phyloP scores from a whole-genome alignment of 129 eudicot genomes.

The Erigeron canadensis region DNA sequence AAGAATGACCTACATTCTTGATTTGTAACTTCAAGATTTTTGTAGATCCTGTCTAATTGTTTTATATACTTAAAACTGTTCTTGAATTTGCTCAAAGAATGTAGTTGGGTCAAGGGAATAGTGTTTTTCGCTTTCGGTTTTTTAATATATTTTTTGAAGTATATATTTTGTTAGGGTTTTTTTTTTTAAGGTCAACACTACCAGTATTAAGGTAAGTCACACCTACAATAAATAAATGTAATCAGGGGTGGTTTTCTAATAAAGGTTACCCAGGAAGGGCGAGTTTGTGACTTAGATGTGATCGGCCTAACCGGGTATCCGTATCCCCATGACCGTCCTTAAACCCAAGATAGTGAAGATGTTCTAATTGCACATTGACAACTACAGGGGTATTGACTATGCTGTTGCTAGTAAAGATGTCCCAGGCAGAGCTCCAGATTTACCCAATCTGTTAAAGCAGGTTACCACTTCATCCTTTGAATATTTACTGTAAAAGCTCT shows the following conservation, averaged over 20 bases:
- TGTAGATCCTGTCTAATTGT: background rate
- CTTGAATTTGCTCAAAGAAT: background rate
- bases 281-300: too few relatives aligned
- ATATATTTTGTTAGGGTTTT: background rate
- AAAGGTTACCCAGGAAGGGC: too few relatives aligned
- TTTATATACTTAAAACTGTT: background rate
- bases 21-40: constrained; percentile 1
- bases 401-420: constrained; percentile 62
- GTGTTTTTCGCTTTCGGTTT: background rate
- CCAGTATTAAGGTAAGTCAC: too few relatives aligned
- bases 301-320: too few relatives aligned
- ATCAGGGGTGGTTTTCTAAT: too few relatives aligned
- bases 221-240: too few relatives aligned
- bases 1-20: constrained; percentile 8
- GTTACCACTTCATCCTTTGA: constrained; percentile 33
- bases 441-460: constrained; percentile 62
- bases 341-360: background rate
- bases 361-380: constrained; percentile 17
- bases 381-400: constrained; percentile 76
- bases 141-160: background rate
- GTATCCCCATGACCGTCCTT: too few relatives aligned
- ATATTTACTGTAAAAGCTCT: background rate
- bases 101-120: background rate
- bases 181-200: background rate
- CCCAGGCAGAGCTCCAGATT: constrained; percentile 50